Conservation (phyloP, 805 yeast genomes). For the Saccharomycopsis javanensis region DNA sequence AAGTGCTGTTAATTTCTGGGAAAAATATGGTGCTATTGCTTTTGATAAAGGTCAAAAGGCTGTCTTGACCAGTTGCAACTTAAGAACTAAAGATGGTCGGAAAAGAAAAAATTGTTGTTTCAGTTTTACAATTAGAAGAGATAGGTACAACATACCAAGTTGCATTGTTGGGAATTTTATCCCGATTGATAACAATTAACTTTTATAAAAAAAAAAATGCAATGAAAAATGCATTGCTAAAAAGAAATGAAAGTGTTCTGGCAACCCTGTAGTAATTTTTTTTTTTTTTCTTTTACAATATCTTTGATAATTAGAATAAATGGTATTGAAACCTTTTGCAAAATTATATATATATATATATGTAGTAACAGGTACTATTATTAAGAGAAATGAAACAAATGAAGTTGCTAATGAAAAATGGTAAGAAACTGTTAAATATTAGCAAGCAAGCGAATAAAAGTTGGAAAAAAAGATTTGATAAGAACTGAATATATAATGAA, state of each 20-base stretch:
- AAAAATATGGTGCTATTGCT: slow-evolving; percentile 91
- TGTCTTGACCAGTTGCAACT: slow-evolving; percentile 81
- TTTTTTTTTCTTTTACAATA: neutral
- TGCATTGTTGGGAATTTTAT: slow-evolving; percentile 94
- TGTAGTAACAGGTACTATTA: neutral
- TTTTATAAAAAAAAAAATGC: too few relatives aligned
- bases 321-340: neutral
- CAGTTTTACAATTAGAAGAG: slow-evolving; percentile 87
- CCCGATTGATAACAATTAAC: slow-evolving; percentile 40
- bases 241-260: too few relatives aligned
- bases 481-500: slow-evolving; percentile 22
- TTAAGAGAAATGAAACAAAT: neutral
- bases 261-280: neutral
- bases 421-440: neutral
- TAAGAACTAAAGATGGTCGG: slow-evolving; percentile 74
- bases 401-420: neutral
- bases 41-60: slow-evolving; percentile 95
- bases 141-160: slow-evolving; percentile 88
- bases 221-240: too few relatives aligned
- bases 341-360: neutral
- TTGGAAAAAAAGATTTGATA: neutral
- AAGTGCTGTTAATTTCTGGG: slow-evolving; percentile 96
- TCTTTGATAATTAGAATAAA: neutral
- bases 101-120: slow-evolving; percentile 81
- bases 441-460: neutral